A percentile compares a stretch with the other conserved stretches of the same genome.
Conservation (phyloP, 2,329 filamentous ascomycete genomes). For the Fusarium anthophilum region DNA sequence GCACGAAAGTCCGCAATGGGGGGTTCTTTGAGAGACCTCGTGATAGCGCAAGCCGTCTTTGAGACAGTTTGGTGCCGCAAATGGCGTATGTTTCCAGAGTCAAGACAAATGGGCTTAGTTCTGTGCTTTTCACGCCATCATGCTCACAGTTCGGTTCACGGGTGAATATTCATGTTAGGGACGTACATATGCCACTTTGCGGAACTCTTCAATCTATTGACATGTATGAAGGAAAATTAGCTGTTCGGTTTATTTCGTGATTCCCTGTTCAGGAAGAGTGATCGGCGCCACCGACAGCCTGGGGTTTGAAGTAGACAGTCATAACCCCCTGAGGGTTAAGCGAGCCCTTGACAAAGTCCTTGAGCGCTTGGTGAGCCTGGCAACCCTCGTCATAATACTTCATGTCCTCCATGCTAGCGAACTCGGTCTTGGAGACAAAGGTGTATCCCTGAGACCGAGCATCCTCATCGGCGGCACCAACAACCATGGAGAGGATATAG, state of each 20-base stretch:
- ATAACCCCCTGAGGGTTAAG: constrained; percentile 50
- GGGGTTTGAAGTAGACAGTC: constrained; percentile 54
- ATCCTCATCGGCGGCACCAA: constrained; percentile 64
- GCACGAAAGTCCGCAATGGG: constrained; percentile 1
- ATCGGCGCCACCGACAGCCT: constrained; percentile 41
- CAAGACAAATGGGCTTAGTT: background rate
- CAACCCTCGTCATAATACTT: constrained; percentile 71
- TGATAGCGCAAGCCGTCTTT: background rate
- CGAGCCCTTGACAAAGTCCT: constrained; percentile 45
- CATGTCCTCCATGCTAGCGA: constrained; percentile 73
- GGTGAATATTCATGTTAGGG: background rate
- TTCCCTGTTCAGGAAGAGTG: constrained; percentile 2
- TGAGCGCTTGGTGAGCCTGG: constrained; percentile 54
- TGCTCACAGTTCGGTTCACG: background rate
- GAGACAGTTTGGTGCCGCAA: constrained; percentile 15
- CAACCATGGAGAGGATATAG: constrained; percentile 70
- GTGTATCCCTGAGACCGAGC: constrained; percentile 73
- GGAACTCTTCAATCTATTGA: background rate
- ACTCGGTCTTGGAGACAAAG: constrained; percentile 69
- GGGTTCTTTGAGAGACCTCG: constrained; percentile 1
- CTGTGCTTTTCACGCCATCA: background rate
- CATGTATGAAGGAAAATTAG: background rate
- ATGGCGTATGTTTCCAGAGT: background rate
- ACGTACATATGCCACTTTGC: background rate
- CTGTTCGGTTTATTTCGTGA: background rate